Conservation (phyloP, 306 rosid genomes). For the Mucuna pruriens region DNA sequence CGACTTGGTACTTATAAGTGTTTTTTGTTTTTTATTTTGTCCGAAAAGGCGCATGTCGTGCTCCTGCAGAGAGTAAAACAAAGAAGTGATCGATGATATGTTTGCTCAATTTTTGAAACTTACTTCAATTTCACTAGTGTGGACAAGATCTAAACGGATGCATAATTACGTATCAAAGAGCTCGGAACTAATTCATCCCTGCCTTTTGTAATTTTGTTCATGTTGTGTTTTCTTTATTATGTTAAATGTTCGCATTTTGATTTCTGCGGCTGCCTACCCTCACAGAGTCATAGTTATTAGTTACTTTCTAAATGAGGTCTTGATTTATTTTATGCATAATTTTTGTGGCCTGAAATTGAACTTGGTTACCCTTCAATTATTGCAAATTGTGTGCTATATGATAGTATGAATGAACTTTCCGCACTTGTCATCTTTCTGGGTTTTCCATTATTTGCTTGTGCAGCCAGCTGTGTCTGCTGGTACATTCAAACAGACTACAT, state of each 20-base stretch:
- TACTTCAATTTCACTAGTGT: conserved; percentile 16
- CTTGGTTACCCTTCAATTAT: background rate
- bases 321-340: conserved; percentile 3
- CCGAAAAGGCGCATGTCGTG: background rate
- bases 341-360: conserved; percentile 21
- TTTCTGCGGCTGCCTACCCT: background rate
- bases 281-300: background rate
- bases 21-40: background rate
- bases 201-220: background rate
- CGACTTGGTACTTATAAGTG: background rate
- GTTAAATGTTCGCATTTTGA: background rate
- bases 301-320: conserved; percentile 26
- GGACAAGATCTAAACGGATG: background rate
- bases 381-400: background rate
- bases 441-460: background rate
- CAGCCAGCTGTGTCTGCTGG: background rate
- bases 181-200: background rate
- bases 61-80: background rate
- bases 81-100: background rate
- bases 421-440: conserved; percentile 22
- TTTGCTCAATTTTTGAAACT: conserved; percentile 13
- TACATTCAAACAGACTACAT: background rate
- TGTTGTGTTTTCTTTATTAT: conserved; percentile 6
- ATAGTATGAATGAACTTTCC: conserved; percentile 7
- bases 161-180: background rate